Evolutionary conservation across 2,329 filamentous ascomycete species (phyloP).

Genomic region (Fusarium agapanthi): DNA sequence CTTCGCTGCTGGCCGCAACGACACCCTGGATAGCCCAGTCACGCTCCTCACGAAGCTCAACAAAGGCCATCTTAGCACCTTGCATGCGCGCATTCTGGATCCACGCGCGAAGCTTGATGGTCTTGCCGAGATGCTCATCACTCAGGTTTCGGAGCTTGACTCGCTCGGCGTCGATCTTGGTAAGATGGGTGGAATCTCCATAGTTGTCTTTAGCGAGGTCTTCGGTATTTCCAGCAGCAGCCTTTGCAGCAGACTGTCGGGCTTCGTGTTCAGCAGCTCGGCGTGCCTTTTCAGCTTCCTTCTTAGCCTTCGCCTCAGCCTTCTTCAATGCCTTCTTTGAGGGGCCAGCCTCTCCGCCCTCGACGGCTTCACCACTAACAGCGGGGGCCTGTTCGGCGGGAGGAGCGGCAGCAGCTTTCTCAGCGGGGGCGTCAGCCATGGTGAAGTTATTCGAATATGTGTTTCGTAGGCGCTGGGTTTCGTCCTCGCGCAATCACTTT

Average conservation of each 20-base stretch:
- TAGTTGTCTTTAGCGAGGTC: slow-evolving; percentile 82
- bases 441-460: background rate
- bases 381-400: slow-evolving; percentile 26
- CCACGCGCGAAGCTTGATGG: slow-evolving; percentile 79
- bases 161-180: slow-evolving; percentile 64
- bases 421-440: slow-evolving; percentile 37
- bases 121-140: slow-evolving; percentile 72
- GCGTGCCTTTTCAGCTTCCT: slow-evolving; percentile 82
- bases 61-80: slow-evolving; percentile 89
- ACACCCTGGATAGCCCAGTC: slow-evolving; percentile 86
- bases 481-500: slow-evolving; percentile 3
- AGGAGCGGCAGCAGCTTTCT: slow-evolving; percentile 24
- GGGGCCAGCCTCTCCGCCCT: slow-evolving; percentile 34
- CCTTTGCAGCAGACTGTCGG: slow-evolving; percentile 72
- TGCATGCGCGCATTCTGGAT: slow-evolving; percentile 90
- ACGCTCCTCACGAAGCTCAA: slow-evolving; percentile 81
- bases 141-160: slow-evolving; percentile 70
- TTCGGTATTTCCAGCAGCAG: slow-evolving; percentile 71
- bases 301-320: slow-evolving; percentile 84
- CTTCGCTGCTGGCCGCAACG: slow-evolving; percentile 72
- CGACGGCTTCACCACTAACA: slow-evolving; percentile 20
- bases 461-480: slow-evolving; percentile 1
- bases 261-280: slow-evolving; percentile 79
- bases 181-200: slow-evolving; percentile 71
- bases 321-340: slow-evolving; percentile 82